phyloP scores from a whole-genome alignment of 78 protist species.

The Chrysochromulina tobinii region DNA sequence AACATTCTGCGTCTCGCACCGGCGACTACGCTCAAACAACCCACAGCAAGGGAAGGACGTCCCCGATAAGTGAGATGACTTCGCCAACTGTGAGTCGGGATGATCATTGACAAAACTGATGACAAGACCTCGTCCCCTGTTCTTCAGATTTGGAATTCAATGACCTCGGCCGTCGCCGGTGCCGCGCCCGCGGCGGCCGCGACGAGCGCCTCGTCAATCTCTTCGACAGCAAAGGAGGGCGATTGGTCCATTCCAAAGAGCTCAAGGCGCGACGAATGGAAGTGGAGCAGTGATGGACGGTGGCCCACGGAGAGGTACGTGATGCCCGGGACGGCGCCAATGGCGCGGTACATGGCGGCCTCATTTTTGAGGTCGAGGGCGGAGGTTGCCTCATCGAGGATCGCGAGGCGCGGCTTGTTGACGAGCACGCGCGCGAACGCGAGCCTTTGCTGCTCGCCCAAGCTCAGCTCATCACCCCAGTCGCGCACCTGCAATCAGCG shows the following conservation, averaged over 20 bases:
- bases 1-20: too few species aligned
- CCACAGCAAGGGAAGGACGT: too few species aligned
- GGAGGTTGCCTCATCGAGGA: conserved; percentile 56
- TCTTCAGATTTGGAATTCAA: too few species aligned
- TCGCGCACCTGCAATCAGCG: background rate
- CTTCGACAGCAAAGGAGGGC: too few species aligned
- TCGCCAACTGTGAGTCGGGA: too few species aligned
- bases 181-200: too few species aligned
- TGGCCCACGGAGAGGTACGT: conserved; percentile 11
- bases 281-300: background rate
- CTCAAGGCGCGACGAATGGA: background rate
- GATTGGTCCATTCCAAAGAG: background rate
- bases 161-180: too few species aligned
- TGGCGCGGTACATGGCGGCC: conserved; percentile 31
- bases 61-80: too few species aligned
- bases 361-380: conserved; percentile 53
- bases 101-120: too few species aligned
- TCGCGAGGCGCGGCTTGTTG: conserved; percentile 1
- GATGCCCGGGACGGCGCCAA: background rate
- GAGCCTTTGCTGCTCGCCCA: conserved; percentile 65
- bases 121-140: too few species aligned
- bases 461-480: conserved; percentile 36
- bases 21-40: too few species aligned
- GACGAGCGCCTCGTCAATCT: too few species aligned
- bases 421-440: conserved; percentile 47